Percentiles rank a stretch among this genome's conserved stretches.
These are phyloP conservation scores for Hymenoscyphus fructigenus DNA, from an alignment of 2,329 filamentous ascomycete genomes.

Conservation along the genomic window DNA sequence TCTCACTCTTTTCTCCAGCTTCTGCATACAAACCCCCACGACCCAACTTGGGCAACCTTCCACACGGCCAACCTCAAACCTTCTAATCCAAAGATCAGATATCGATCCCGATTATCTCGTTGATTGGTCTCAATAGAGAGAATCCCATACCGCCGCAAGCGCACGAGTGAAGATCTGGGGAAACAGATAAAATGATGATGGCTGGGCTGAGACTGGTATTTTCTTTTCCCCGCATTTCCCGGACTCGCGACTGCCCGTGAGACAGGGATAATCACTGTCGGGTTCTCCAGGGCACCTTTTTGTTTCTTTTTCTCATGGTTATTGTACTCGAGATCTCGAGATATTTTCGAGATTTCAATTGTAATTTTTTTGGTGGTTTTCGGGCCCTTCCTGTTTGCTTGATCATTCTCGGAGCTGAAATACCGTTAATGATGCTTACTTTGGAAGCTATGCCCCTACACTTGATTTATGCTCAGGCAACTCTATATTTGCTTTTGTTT, in stretches of 20 bases:
- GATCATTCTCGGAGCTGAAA: neutral
- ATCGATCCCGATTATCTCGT: neutral
- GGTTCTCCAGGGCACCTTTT: neutral
- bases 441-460: neutral
- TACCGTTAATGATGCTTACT: neutral
- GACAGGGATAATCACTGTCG: neutral
- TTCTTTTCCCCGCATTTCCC: constrained; percentile 1
- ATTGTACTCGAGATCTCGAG: neutral
- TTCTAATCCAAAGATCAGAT: neutral
- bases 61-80: neutral
- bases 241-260: neutral
- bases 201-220: neutral
- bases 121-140: neutral
- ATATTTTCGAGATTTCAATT: neutral
- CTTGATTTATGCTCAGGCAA: neutral
- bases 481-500: neutral
- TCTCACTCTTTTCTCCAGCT: neutral
- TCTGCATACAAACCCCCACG: neutral
- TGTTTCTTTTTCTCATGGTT: neutral
- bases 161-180: neutral
- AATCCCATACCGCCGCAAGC: neutral
- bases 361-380: neutral
- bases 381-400: neutral
- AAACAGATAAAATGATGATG: neutral
- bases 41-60: neutral